Conservation (phyloP, 2,329 filamentous ascomycete species). For the Talaromyces sp. region DNA sequence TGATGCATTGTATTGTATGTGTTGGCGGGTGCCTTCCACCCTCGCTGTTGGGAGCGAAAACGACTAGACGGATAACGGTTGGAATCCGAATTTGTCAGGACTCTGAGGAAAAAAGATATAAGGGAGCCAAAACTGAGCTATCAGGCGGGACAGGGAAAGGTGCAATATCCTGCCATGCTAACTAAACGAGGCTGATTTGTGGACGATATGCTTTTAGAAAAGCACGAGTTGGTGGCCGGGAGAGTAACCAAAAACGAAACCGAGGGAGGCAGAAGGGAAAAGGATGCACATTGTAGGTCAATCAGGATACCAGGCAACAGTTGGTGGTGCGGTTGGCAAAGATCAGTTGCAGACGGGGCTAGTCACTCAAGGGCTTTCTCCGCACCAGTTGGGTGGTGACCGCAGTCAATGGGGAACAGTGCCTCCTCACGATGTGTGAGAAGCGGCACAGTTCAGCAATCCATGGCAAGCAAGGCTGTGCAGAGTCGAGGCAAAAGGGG, state of each 20-base stretch:
- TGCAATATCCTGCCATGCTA: conserved; percentile 37
- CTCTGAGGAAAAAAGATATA: conserved; percentile 2
- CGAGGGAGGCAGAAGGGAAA: background rate
- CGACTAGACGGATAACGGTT: conserved; percentile 1
- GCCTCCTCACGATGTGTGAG: conserved; percentile 22
- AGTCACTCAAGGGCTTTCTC: conserved; percentile 31
- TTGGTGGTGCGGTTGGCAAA: background rate
- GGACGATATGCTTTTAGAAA: conserved; percentile 3
- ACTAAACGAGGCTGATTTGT: conserved; percentile 16
- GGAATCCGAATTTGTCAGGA: background rate
- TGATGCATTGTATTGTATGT: conserved; percentile 70
- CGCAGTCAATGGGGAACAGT: conserved; percentile 23
- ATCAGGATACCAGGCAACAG: conserved; percentile 25
- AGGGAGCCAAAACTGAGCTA: conserved; percentile 10
- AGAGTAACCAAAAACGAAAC: background rate
- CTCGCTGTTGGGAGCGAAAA: background rate
- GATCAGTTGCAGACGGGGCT: conserved; percentile 22
- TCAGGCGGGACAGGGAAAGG: conserved; percentile 32
- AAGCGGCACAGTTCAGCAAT: conserved; percentile 20
- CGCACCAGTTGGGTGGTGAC: conserved; percentile 27
- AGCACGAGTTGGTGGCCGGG: background rate
- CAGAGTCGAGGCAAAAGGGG: background rate
- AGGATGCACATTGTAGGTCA: conserved; percentile 9
- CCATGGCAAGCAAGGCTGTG: conserved; percentile 6
- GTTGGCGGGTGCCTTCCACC: conserved; percentile 5